Base-by-base conservation (phyloP, 2,329 filamentous ascomycete species). In the Phoma herbarum region DNA sequence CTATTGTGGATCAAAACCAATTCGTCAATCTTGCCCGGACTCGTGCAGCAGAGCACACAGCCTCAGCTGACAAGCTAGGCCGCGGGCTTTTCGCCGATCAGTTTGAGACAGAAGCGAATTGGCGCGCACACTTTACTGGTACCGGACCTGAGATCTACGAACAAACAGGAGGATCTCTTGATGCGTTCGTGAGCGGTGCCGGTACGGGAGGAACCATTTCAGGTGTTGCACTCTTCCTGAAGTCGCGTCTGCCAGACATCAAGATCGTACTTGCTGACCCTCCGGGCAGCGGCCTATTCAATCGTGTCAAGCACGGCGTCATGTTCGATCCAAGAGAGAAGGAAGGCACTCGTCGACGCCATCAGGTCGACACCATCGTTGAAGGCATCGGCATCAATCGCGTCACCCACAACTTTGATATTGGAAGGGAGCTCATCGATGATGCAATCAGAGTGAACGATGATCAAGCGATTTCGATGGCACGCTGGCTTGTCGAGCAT, bases 351-450 rank as follows among this genome's bases (percentile, higher is more conserved):
- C 84, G 95, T 14, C 85, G 96, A 47, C 84, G 95, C 59, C 88
- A 91, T 69, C 96, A 99, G 78, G 92, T 99, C 51, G 96, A 99
- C 80, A 93, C 90, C 4, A 92, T 99, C 64, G 92, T 99, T 26
- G 96, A 99, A 79, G 95, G 95, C 1, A 92, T 99, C 64, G 95
- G 95, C 1, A 91, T 98, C 77, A 99, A 97, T 75, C 88, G 95
- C 2, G 84, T 97, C n/a, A 99, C 95, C 1, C 86, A 88, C 52
- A 99, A 98, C 76, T 95, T 99, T 64, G 91, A 97, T 74, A 89
- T 88, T 26, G 95, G 94, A 0, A 84, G 92, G 64, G 89, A 94
- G 71, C 79, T 97, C 54, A 86, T 99, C 52, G 92, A 97, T 75
- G 93, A 97, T 78, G 94, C 95, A 2, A 88, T 98, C 35, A 86